Percentiles rank a stretch among this genome's conserved stretches.
Conservation (phyloP, 768 basidiomycete genomes). For the Termitomyces sp. region DNA sequence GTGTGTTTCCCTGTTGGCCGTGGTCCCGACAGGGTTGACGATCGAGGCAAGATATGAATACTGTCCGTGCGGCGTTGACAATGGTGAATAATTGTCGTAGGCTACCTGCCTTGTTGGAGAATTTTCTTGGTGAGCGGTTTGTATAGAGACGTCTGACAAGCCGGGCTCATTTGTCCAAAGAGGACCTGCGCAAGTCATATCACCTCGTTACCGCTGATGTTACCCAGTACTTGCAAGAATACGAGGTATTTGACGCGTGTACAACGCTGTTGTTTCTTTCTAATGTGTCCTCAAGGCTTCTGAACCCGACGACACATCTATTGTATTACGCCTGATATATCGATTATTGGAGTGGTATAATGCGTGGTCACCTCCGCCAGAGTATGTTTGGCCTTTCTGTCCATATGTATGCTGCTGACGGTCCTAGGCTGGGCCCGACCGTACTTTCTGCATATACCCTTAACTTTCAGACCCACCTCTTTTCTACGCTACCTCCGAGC, state of each 20-base stretch:
- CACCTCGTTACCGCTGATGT: constrained; percentile 60
- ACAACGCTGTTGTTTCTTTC: neutral
- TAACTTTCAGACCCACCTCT: constrained; percentile 69
- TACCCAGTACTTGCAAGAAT: constrained; percentile 46
- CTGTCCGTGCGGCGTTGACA: constrained; percentile 51
- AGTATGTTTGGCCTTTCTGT: constrained; percentile 35
- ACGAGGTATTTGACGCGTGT: constrained; percentile 38
- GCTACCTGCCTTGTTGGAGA: constrained; percentile 60
- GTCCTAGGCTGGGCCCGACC: constrained; percentile 52
- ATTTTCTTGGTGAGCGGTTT: constrained; percentile 54
- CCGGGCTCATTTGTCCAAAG: constrained; percentile 25
- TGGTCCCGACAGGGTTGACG: neutral
- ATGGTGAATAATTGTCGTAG: constrained; percentile 52
- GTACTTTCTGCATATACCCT: constrained; percentile 44
- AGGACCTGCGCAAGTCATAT: constrained; percentile 56
- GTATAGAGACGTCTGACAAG: neutral
- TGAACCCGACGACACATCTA: constrained; percentile 30
- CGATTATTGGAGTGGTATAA: constrained; percentile 67
- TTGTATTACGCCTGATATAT: constrained; percentile 49
- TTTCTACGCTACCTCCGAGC: constrained; percentile 61
- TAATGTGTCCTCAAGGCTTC: constrained; percentile 28
- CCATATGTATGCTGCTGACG: constrained; percentile 3
- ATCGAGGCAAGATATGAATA: constrained; percentile 33
- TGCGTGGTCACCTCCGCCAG: constrained; percentile 64
- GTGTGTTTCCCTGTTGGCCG: neutral